Evolutionary conservation across 169 alveolate species (phyloP).

Genomic region (Plasmodium reichenowi): DNA sequence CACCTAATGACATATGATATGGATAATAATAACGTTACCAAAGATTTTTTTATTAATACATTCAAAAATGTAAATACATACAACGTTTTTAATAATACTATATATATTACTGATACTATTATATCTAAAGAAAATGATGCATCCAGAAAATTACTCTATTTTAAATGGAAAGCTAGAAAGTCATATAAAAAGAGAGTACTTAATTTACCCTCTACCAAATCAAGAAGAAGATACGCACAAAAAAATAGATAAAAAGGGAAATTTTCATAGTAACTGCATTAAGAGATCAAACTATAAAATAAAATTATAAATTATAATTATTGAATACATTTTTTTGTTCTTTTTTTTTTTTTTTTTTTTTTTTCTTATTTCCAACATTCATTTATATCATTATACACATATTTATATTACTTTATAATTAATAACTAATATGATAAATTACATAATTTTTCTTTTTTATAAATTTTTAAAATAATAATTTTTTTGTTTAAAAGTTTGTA

Average conservation of each 20-base stretch:
- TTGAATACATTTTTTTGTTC: neutral
- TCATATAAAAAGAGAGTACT: conserved; percentile 86
- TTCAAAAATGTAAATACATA: conserved; percentile 4
- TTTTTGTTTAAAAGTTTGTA: conserved; percentile 9
- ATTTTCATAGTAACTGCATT: neutral
- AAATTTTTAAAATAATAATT: conserved; percentile 20
- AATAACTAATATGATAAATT: neutral
- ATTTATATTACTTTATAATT: conserved; percentile 1
- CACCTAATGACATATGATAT: conserved; percentile 19
- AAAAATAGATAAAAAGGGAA: conserved; percentile 75
- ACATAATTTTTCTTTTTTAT: neutral
- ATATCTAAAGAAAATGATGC: conserved; percentile 20
- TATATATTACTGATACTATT: conserved; percentile 18
- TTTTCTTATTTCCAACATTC: conserved; percentile 5
- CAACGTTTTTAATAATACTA: conserved; percentile 23
- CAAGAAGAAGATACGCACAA: conserved; percentile 86
- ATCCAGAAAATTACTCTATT: conserved; percentile 59
- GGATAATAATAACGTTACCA: neutral
- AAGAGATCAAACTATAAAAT: neutral
- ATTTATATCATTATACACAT: conserved; percentile 15
- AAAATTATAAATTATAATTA: neutral
- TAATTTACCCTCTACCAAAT: conserved; percentile 86
- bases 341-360: neutral
- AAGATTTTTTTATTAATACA: conserved; percentile 2
- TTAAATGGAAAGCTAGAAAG: conserved; percentile 83